Conservation (phyloP, 257 asterid genomes). For the Schizonepeta tenuifolia region DNA sequence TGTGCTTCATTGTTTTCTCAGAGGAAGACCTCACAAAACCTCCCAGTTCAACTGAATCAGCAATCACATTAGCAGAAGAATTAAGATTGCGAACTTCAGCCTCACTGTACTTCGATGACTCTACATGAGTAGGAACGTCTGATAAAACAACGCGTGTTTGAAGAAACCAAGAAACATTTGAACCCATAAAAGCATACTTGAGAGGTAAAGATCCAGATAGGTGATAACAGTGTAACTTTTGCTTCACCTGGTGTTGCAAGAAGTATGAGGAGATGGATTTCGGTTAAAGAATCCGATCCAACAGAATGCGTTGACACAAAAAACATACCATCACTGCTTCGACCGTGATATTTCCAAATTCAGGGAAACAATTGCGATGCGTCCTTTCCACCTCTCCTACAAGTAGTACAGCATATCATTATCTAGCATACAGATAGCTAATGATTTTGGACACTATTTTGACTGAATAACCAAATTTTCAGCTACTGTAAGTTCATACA, state of each 20-base stretch:
- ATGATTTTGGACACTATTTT: background rate
- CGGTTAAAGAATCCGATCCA: background rate
- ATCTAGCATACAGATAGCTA: constrained; percentile 11
- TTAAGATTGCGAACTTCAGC: constrained; percentile 17
- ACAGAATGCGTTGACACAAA: background rate
- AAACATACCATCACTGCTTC: constrained; percentile 52
- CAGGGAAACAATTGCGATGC: constrained; percentile 72
- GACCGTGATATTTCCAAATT: constrained; percentile 51
- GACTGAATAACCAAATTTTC: constrained; percentile 2
- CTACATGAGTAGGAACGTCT: constrained; percentile 16
- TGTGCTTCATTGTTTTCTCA: constrained; percentile 24
- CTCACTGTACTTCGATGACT: constrained; percentile 23
- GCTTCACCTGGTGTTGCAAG: constrained; percentile 52
- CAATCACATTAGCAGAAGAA: constrained; percentile 22
- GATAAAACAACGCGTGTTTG: constrained; percentile 35
- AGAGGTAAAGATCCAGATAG: constrained; percentile 62
- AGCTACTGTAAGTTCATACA: background rate
- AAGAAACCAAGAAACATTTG: constrained; percentile 51
- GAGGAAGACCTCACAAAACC: constrained; percentile 3
- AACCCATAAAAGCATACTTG: constrained; percentile 46
- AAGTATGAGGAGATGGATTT: background rate
- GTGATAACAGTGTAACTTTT: constrained; percentile 46
- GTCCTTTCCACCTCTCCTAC: constrained; percentile 63
- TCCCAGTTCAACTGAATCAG: constrained; percentile 21
- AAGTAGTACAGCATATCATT: constrained; percentile 27